Percentiles rank a stretch among this genome's conserved stretches.
phyloP scores from a whole-genome alignment of 2,329 filamentous ascomycete genomes.

The Hymenoscyphus occultus region DNA sequence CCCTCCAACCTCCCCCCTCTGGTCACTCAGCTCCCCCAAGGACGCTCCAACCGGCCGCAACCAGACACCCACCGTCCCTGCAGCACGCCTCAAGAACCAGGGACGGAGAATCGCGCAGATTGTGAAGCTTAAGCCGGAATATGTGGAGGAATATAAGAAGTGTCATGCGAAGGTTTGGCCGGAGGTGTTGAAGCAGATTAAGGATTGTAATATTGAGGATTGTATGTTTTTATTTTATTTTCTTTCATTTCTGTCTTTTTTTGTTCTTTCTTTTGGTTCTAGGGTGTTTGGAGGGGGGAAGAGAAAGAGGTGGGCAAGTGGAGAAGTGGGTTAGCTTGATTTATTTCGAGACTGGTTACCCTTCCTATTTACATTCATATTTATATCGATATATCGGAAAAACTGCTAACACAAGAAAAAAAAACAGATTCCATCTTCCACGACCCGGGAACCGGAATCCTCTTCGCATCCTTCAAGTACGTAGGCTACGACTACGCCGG shows the following conservation, averaged over 20 bases:
- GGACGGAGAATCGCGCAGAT: conserved; percentile 66
- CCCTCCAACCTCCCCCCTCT: conserved; percentile 15
- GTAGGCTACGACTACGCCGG: conserved; percentile 68
- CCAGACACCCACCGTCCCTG: conserved; percentile 13
- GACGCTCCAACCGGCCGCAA: conserved; percentile 6
- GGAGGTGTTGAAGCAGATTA: conserved; percentile 72
- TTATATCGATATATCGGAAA: background rate
- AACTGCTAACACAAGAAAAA: background rate
- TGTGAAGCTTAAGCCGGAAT: conserved; percentile 66
- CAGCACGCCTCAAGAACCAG: conserved; percentile 37
- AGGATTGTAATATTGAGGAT: conserved; percentile 70
- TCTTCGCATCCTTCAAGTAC: conserved; percentile 78
- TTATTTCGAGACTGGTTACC: too few relatives aligned
- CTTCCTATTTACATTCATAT: too few relatives aligned
- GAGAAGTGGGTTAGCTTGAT: too few relatives aligned
- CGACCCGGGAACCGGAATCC: conserved; percentile 57
- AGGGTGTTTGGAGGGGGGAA: background rate
- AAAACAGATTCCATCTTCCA: conserved; percentile 68
- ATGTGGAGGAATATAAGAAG: conserved; percentile 67
- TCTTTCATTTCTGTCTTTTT: background rate
- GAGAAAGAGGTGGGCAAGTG: background rate
- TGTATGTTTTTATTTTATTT: conserved; percentile 51
- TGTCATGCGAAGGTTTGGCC: conserved; percentile 75
- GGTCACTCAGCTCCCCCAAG: conserved; percentile 25
- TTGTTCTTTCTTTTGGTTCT: background rate